Evolutionary conservation across 179 eudicot species (phyloP).

Genomic region (Heliamphora pulchella): DNA sequence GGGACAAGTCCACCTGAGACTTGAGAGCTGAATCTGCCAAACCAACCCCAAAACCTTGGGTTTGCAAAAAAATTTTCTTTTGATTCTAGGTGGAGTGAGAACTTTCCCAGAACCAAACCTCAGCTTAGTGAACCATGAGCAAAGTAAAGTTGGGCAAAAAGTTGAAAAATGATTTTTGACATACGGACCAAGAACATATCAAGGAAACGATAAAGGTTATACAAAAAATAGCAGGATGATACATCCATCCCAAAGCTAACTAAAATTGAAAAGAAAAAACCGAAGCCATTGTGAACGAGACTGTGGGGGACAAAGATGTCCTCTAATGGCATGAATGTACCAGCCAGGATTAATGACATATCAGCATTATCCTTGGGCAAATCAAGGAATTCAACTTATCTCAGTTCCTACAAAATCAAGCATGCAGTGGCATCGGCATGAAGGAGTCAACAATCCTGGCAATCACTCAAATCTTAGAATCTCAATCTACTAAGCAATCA

Average conservation of each 20-base stretch:
- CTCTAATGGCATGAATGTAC: background rate
- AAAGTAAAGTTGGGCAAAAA: background rate
- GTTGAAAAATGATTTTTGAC: background rate
- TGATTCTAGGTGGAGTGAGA: background rate
- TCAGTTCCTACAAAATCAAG: background rate
- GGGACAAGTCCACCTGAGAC: background rate
- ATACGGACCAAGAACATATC: background rate
- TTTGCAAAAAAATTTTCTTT: background rate
- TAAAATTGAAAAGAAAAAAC: too few relatives aligned
- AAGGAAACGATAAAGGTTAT: too few relatives aligned
- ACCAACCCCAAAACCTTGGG: background rate
- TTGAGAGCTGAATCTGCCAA: background rate
- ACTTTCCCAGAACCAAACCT: conserved; percentile 1
- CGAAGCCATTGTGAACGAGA: background rate
- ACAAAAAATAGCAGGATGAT: background rate
- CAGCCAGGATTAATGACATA: too few relatives aligned
- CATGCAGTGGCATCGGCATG: background rate
- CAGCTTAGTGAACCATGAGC: background rate
- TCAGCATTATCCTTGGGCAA: too few relatives aligned
- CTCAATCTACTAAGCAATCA: background rate
- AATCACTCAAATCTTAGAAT: background rate
- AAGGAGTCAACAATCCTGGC: background rate
- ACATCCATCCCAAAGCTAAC: background rate
- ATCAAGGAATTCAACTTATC: background rate
- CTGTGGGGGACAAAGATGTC: background rate